A percentile compares a stretch with the other conserved stretches of the same genome.
Evolutionary conservation across 495 filamentous ascomycete genomes (phyloP).

Genomic region (Aspergillus incahuasiensis): DNA sequence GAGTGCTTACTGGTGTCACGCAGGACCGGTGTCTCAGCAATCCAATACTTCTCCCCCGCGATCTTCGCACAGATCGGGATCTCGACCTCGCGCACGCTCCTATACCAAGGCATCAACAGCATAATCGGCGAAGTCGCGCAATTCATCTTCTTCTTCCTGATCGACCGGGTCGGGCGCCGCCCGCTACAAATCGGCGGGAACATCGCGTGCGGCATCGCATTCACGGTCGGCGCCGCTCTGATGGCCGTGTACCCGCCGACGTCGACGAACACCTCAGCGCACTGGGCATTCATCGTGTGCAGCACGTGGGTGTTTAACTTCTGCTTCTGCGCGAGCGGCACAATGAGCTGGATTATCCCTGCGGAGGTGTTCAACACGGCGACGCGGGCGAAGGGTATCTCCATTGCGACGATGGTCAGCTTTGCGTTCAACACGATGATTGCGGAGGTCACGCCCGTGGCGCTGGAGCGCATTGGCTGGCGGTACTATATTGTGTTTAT

Average conservation of each 20-base stretch:
- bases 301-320: conserved; percentile 12
- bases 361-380: conserved; percentile 61
- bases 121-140: conserved; percentile 45
- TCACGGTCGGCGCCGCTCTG: conserved; percentile 5
- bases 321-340: conserved; percentile 9
- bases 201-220: conserved; percentile 7
- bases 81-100: conserved; percentile 47
- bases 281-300: conserved; percentile 7
- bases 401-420: conserved; percentile 52
- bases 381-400: conserved; percentile 55
- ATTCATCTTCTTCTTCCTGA: conserved; percentile 12
- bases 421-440: conserved; percentile 66
- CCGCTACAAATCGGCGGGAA: conserved; percentile 6
- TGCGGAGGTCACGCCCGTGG: conserved; percentile 52
- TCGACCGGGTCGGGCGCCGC: conserved; percentile 8
- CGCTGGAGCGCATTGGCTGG: conserved; percentile 42
- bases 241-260: conserved; percentile 4
- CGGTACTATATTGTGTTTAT: conserved; percentile 50
- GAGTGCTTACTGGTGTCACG: too few relatives aligned
- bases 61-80: conserved; percentile 62
- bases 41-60: conserved; percentile 58
- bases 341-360: conserved; percentile 31
- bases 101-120: conserved; percentile 59
- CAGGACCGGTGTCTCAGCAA: conserved; percentile 57
- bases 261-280: neutral